These are phyloP conservation scores for Polyporus tsugae DNA, from an alignment of 1,284 basidiomycete genomes.

Conservation along the genomic window DNA sequence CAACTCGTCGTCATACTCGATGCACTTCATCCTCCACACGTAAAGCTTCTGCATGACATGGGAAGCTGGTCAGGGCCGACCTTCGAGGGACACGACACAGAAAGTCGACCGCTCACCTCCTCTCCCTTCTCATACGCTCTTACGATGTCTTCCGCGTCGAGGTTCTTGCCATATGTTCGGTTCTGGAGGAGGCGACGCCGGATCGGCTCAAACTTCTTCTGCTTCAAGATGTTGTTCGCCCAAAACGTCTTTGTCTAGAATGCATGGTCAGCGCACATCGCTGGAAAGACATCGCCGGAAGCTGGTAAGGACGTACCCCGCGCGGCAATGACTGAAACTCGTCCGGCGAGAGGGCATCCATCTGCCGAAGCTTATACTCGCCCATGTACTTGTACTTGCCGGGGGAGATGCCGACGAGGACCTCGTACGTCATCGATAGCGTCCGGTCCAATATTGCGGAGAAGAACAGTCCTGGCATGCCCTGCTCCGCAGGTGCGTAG, in stretches of 20 bases:
- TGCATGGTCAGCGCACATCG: too few species aligned
- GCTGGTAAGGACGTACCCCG: neutral
- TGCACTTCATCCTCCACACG: neutral
- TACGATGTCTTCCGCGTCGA: neutral
- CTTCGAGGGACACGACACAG: neutral
- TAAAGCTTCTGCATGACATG: neutral
- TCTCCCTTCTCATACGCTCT: neutral
- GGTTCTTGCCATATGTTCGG: neutral
- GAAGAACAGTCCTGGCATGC: neutral
- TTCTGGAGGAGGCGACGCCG: neutral
- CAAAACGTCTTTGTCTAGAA: neutral
- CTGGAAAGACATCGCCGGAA: neutral
- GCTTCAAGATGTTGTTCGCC: neutral
- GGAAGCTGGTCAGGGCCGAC: neutral
- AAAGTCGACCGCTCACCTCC: neutral
- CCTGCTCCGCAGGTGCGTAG: neutral
- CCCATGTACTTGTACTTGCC: conserved; percentile 1
- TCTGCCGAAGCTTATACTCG: neutral
- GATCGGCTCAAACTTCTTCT: neutral
- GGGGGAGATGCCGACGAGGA: neutral
- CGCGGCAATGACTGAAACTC: neutral
- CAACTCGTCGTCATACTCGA: neutral
- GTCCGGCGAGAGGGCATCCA: neutral
- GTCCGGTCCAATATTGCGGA: neutral
- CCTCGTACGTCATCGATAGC: neutral